These are phyloP conservation scores for Nemania sp. DNA, from an alignment of 2,329 filamentous ascomycete species.

Conservation along the genomic window DNA sequence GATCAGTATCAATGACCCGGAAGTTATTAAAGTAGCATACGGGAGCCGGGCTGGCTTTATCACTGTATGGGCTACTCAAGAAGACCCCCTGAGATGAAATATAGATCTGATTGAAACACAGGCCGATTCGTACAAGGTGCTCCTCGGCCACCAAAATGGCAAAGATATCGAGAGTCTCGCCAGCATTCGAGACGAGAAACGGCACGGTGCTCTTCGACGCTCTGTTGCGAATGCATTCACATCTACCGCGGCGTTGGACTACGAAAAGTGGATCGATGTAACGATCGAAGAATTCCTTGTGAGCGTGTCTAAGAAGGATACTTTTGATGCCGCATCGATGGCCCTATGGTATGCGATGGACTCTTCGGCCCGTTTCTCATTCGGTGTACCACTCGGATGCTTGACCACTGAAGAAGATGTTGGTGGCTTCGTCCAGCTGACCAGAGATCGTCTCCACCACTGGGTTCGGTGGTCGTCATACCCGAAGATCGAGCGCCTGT, in stretches of 20 bases:
- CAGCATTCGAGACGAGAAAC: conserved; percentile 31
- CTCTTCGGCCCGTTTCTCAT: conserved; percentile 29
- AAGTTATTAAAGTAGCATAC: conserved; percentile 33
- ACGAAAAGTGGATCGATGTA: conserved; percentile 32
- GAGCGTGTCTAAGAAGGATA: conserved; percentile 16
- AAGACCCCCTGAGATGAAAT: no score
- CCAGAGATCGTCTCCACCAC: conserved; percentile 32
- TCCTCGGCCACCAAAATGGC: conserved; percentile 31
- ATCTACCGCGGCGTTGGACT: conserved; percentile 28
- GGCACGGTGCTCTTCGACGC: conserved; percentile 31
- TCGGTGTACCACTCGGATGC: conserved; percentile 31
- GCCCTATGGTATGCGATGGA: conserved; percentile 33
- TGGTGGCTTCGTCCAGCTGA: conserved; percentile 29
- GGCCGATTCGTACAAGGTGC: conserved; percentile 34
- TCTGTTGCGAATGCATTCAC: conserved; percentile 35
- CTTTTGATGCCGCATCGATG: conserved; percentile 29
- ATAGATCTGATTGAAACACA: conserved; percentile 12
- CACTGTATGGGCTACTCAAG: conserved; percentile 23
- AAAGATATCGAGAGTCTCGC: conserved; percentile 34
- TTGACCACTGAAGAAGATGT: conserved; percentile 29
- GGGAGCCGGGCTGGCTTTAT: conserved; percentile 32
- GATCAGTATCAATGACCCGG: conserved; percentile 35
- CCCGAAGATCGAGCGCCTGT: conserved; percentile 29
- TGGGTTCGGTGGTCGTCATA: conserved; percentile 33
- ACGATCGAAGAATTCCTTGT: conserved; percentile 30